phyloP scores from a whole-genome alignment of 1,139 yeast genomes.

The Pichia inconspicua region DNA sequence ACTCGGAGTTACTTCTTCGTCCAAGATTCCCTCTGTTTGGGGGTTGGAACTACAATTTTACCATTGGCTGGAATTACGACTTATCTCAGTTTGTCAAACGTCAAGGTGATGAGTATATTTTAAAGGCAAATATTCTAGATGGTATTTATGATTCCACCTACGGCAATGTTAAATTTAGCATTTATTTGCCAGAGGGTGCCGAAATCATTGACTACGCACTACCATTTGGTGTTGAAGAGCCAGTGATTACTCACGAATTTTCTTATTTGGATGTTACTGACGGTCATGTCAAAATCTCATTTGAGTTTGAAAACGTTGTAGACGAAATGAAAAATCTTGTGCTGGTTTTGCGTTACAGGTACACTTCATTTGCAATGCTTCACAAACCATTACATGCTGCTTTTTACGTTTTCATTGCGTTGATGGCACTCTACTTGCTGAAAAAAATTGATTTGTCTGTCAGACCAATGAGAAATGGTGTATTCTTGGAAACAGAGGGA shows the following conservation, averaged over 20 bases:
- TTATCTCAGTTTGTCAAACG: slow-evolving; percentile 41
- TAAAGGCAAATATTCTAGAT: slow-evolving; percentile 65
- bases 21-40: slow-evolving; percentile 95
- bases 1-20: slow-evolving; percentile 48
- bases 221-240: slow-evolving; percentile 40
- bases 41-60: slow-evolving; percentile 93
- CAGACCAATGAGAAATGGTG: slow-evolving; percentile 12
- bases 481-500: background rate
- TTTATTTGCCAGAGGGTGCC: slow-evolving; percentile 88
- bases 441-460: slow-evolving; percentile 32
- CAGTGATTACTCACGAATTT: slow-evolving; percentile 37
- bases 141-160: slow-evolving; percentile 66
- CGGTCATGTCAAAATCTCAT: slow-evolving; percentile 76
- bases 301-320: slow-evolving; percentile 54
- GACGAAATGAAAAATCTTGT: slow-evolving; percentile 60
- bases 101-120: slow-evolving; percentile 39
- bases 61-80: slow-evolving; percentile 80
- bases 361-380: slow-evolving; percentile 44
- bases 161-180: slow-evolving; percentile 49
- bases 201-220: slow-evolving; percentile 50
- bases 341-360: slow-evolving; percentile 56
- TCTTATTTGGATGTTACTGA: slow-evolving; percentile 69
- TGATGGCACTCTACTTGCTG: slow-evolving; percentile 50
- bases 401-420: slow-evolving; percentile 53
- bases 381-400: slow-evolving; percentile 65